phyloP scores from a whole-genome alignment of 176 grass and related monocot genomes.

The Alloteropsis semialata region DNA sequence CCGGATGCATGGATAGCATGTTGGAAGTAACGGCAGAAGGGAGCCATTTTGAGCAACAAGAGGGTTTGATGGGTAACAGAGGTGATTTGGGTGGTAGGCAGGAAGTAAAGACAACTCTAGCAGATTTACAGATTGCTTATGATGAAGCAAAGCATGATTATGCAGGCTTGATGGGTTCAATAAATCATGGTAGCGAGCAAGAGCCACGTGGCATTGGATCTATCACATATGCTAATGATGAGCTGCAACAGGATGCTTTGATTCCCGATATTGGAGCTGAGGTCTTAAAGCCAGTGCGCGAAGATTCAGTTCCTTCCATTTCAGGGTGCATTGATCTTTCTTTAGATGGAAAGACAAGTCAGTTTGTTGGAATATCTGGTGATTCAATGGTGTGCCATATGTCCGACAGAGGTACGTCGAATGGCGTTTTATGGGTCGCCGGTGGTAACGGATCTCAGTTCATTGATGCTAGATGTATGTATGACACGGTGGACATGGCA shows the following conservation, averaged over 20 bases:
- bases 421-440: neutral
- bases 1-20: neutral
- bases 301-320: conserved; percentile 31
- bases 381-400: neutral
- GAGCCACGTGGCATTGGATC: neutral
- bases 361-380: neutral
- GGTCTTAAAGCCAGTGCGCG: neutral
- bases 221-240: neutral
- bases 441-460: neutral
- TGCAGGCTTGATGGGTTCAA: neutral
- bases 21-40: neutral
- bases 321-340: conserved; percentile 12
- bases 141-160: neutral
- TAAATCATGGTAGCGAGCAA: neutral
- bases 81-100: neutral
- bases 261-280: conserved; percentile 24
- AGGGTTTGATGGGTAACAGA: neutral
- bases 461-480: conserved; percentile 18
- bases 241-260: conserved; percentile 9
- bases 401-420: neutral
- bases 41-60: neutral
- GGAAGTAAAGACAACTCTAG: neutral
- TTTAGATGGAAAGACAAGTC: neutral
- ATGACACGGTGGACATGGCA: neutral
- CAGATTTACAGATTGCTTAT: neutral